Percentiles rank a stretch among this genome's conserved stretches.
Evolutionary conservation across 2,329 filamentous ascomycete genomes (phyloP).

Genomic region (Fusarium fracticaudum): DNA sequence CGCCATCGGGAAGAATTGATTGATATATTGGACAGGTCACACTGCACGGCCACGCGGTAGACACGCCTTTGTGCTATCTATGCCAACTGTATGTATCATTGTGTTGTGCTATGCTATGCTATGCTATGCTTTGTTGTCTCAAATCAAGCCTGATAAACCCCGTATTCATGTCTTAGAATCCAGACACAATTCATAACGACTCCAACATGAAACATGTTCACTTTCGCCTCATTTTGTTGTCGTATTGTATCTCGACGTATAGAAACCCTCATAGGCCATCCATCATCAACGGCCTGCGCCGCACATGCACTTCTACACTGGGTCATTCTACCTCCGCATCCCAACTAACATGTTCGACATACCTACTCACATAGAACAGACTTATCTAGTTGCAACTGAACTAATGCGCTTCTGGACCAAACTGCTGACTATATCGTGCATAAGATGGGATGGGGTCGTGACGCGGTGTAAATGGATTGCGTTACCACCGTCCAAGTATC

Average conservation of each 20-base stretch:
- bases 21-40: conserved; percentile 8
- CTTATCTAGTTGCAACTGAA: neutral
- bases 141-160: neutral
- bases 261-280: neutral
- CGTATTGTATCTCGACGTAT: conserved; percentile 14
- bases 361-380: neutral
- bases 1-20: neutral
- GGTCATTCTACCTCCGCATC: conserved; percentile 9
- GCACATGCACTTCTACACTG: conserved; percentile 5
- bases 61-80: neutral
- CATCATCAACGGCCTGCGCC: conserved; percentile 15
- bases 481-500: conserved; percentile 1
- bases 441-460: neutral
- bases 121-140: neutral
- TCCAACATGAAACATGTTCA: conserved; percentile 12
- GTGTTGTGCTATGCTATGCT: neutral
- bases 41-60: conserved; percentile 29
- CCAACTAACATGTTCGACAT: conserved; percentile 9
- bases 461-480: neutral
- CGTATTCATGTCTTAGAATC: neutral
- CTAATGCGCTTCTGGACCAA: neutral
- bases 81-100: neutral
- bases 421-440: conserved; percentile 22
- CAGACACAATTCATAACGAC: neutral
- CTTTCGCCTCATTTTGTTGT: conserved; percentile 25